Base-by-base conservation (phyloP, 2,329 filamentous ascomycete species). In the Penicillium sp. region DNA sequence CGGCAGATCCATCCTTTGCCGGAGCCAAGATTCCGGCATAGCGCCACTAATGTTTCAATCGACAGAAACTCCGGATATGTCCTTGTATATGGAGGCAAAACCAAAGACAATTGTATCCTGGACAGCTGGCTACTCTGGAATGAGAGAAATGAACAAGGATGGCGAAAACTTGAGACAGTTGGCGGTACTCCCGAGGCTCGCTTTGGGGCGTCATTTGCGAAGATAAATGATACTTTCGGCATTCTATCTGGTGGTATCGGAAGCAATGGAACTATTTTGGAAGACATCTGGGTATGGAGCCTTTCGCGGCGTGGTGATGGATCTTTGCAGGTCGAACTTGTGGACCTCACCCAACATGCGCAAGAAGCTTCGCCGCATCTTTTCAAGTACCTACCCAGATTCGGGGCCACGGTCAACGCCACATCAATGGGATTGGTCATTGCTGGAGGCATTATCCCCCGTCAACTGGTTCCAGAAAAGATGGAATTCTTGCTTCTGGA, bases 21-120 rank as follows among this genome's bases (percentile, higher is more conserved):
- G 0, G 67, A 78, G n/a, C 82, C 88, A 10, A 79, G 92, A 24
- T 96, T 90, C 73, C 82, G 93, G 51, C 93, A 97, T 68, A 84
- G 85, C 56, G 83, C 87, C 29, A 79, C 86, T 13, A 70, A 73
- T 14, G 68, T 85, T 35, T 65, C 67, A 33, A 51, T 78, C 22
- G 62, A 65, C 6, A 56, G 73, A 75, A 27, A 62, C 51, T 63
- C 68, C 70, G 57, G 74, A 79, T 69, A 69, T 52, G 80, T 82
- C 1, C 76, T 92, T 19, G 71, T 90, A 2, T 77, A 84, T 52
- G 88, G 88, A 19, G 89, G 89, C 0, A 88, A 84, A 70, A 79
- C 75, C 1, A 80, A 77, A 1, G 70, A 78, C 11, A 79, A 77
- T 1, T 68, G 70, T 1, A 72, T 84, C 4, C 82, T 83, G n/a